phyloP scores from a whole-genome alignment of 805 yeast species.

The Spathaspora girioi region DNA sequence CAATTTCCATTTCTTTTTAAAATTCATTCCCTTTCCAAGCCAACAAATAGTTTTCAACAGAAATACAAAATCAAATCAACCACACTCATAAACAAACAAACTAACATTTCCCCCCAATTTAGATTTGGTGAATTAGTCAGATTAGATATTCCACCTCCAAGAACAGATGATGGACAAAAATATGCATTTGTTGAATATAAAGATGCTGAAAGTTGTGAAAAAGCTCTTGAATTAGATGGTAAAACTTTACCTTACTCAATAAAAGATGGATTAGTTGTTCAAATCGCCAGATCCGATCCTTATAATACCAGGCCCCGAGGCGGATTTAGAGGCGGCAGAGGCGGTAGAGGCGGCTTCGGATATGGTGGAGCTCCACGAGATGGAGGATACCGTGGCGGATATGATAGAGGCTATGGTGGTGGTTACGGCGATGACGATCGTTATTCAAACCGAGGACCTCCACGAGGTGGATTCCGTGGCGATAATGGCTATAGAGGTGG shows the following conservation, averaged over 20 bases:
- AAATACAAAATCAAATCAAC: conserved; percentile 1
- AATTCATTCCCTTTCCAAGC: conserved; percentile 2
- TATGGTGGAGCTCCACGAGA: conserved; percentile 18
- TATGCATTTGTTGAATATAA: conserved; percentile 63
- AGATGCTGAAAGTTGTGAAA: conserved; percentile 49
- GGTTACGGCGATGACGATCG: conserved; percentile 14
- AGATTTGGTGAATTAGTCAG: conserved; percentile 57
- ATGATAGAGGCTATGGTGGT: conserved; percentile 14
- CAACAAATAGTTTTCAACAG: conserved; percentile 1
- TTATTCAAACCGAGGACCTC: conserved; percentile 13
- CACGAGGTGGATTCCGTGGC: conserved; percentile 9
- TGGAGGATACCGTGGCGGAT: conserved; percentile 18
- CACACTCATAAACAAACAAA: conserved; percentile 2
- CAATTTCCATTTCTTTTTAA: conserved; percentile 2
- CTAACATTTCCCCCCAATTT: conserved; percentile 9
- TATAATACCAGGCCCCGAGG: conserved; percentile 35
- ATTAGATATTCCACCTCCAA: conserved; percentile 62
- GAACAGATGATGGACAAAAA: conserved; percentile 54
- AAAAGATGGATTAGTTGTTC: conserved; percentile 44
- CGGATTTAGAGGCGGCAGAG: conserved; percentile 28
- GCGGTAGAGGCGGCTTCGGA: conserved; percentile 30
- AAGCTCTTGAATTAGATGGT: conserved; percentile 47
- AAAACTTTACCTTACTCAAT: conserved; percentile 40
- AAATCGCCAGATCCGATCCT: conserved; percentile 56
- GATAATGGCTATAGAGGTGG: conserved; percentile 10